Conservation (phyloP, 129 eudicot genomes). For the Artemisia tridentata region DNA sequence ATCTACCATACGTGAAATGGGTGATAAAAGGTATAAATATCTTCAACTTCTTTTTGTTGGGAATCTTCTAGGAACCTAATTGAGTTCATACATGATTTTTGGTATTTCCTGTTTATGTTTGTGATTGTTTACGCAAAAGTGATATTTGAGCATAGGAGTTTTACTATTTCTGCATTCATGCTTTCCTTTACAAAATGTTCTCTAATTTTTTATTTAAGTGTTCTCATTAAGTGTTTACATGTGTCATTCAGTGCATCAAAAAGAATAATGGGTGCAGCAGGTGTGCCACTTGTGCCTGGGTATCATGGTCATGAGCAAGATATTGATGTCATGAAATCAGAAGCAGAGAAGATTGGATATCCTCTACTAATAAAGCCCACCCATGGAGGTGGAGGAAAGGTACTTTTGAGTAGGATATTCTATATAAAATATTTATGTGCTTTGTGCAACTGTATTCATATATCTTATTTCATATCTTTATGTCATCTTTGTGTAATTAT, state of each 20-base stretch:
- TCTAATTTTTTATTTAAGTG: too few relatives aligned
- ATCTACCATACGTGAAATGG: slow-evolving; percentile 98
- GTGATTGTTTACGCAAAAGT: slow-evolving; percentile 9
- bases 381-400: slow-evolving; percentile 99
- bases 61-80: slow-evolving; percentile 14
- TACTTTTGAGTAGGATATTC: slow-evolving; percentile 27
- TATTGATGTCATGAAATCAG: slow-evolving; percentile 77
- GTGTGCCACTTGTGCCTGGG: slow-evolving; percentile 98
- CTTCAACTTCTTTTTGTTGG: background rate
- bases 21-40: slow-evolving; percentile 83
- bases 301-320: slow-evolving; percentile 95
- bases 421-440: too few relatives aligned
- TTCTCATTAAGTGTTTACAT: slow-evolving; percentile 25
- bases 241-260: slow-evolving; percentile 80
- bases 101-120: background rate
- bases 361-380: slow-evolving; percentile 94
- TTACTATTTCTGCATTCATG: background rate
- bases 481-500: slow-evolving; percentile 25
- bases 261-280: slow-evolving; percentile 99
- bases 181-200: too few relatives aligned
- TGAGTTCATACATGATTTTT: background rate
- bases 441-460: too few relatives aligned
- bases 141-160: background rate
- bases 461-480: too few relatives aligned
- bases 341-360: slow-evolving; percentile 97